Evolutionary conservation across 768 basidiomycete species (phyloP), one percentile per base, ranked within the genome.

Genomic region (Strobilomyces confusus): DNA sequence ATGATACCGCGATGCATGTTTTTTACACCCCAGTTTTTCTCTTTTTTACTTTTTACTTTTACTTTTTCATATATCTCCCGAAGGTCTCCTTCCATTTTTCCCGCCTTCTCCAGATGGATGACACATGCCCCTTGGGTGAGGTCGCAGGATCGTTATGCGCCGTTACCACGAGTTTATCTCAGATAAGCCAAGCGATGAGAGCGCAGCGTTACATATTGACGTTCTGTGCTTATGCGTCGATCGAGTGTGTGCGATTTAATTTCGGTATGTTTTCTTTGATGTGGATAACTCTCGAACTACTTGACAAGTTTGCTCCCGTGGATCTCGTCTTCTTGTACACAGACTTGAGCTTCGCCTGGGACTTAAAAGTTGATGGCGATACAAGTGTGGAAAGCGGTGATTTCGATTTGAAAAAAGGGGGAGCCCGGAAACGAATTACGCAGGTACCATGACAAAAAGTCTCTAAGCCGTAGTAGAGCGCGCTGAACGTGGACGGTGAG

Each of bases 91-190:
- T 52, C 34, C 26, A 33, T 51, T 22, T 48, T 51, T 30, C 45
- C 44, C 29, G 49, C 47, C 40, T 51, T 64, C 30, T 51, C 51
- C 47, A 42, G 48, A 58, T 44, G 17, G 40, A 20, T 52, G 55
- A 53, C 61, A 58, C 61, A 68, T 66, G 66, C 57, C 55, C 56
- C 44, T 58, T 54, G 55, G 44, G 59, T 49, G 52, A 55, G 61
- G 62, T 58, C 53, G 54, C 61, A 68, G 58, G 66, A 61, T 56
- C 57, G 55, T 58, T 47, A 25, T 63, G 56, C 48, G 43, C 54
- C 25, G 61, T 61, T 60, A 49, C 60, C 63, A 67, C 65, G 64
- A 63, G 61, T 62, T 58, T 65, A 66, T 68, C 65, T 67, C 58
- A 58, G 54, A 60, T 64, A 20, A 20, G 40, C 38, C 48, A 54